Base-by-base conservation (phyloP, 352 stramenopile species). In the Globisporangium orthogonon region DNA sequence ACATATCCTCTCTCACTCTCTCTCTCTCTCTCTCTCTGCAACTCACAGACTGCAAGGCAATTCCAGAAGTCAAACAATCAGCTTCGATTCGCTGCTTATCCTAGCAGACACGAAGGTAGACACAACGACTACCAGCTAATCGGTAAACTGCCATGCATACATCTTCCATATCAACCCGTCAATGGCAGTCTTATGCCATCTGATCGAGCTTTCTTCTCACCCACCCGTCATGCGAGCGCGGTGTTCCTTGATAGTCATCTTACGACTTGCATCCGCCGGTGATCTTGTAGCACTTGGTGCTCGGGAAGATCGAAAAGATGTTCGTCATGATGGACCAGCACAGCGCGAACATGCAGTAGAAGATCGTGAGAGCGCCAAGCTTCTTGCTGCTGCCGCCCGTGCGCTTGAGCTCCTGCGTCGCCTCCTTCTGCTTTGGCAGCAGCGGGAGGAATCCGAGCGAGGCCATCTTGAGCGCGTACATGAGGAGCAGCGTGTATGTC, bases 371-470 rank as follows among this genome's bases (percentile, higher is more conserved):
- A 6, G 7, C 46, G 14, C 60, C 60, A 23, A 66, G 52, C 29
- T 47, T 44, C 28, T 58, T 53, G 43, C 51, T 62, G 10, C 31
- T 50, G 39, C 64, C 50, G 23, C 64, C 64, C 9, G 44, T 52
- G n/a, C 59, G 58, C 53, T 68, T 70, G 33, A 72, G 59, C 49
- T 68, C 29, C 45, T 67, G 62, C 7, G 60, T 69, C 28, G 60
- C 31, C n/a, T 40, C 53, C 64, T 72, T 72, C 50, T 72, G 62
- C 33, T 28, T 11, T 4, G 65, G 65, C 52, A 72, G 31, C 15
- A 72, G 46, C 41, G 54, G 46, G 28, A 71, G 43, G 37, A 54
- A 66, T 6, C 35, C 10, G 10, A 69, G 57, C n/a, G 56, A 41
- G 11, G 62, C 4, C 28, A 71, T 40, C 39, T 73, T 71, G 28